Evolutionary conservation across 805 yeast species (phyloP).

Genomic region (Metschnikowia cubensis): DNA sequence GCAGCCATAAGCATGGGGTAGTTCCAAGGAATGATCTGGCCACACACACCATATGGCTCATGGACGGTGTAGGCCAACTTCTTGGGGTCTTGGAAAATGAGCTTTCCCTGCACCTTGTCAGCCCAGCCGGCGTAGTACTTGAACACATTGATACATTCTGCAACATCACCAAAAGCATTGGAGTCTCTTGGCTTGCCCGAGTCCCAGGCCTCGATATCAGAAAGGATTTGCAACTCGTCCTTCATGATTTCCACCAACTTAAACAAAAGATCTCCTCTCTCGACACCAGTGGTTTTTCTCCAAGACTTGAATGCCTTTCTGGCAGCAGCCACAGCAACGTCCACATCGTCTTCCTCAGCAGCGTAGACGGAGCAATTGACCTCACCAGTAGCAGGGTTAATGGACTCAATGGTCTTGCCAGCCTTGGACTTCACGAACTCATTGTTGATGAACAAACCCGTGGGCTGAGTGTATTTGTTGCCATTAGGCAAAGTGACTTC

Average conservation of each 20-base stretch:
- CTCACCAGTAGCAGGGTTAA: conserved; percentile 43
- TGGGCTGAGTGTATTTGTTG: conserved; percentile 47
- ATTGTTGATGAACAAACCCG: conserved; percentile 61
- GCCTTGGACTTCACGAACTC: conserved; percentile 26
- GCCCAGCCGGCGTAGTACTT: conserved; percentile 63
- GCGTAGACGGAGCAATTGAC: conserved; percentile 39
- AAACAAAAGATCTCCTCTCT: conserved; percentile 34
- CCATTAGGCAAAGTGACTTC: conserved; percentile 50
- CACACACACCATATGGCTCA: conserved; percentile 65
- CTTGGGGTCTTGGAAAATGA: conserved; percentile 40
- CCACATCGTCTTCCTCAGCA: conserved; percentile 41
- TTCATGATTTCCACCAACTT: conserved; percentile 37
- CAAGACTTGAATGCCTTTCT: conserved; percentile 40
- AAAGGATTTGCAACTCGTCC: conserved; percentile 30
- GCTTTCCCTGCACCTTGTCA: conserved; percentile 49
- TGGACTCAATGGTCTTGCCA: conserved; percentile 36
- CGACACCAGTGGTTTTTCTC: conserved; percentile 44
- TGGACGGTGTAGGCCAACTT: conserved; percentile 65
- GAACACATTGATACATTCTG: conserved; percentile 42
- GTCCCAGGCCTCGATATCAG: conserved; percentile 45
- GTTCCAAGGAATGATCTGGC: conserved; percentile 71
- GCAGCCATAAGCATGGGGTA: conserved; percentile 66
- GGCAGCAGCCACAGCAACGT: conserved; percentile 39
- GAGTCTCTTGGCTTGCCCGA: conserved; percentile 44
- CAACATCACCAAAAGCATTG: conserved; percentile 49